Base-by-base conservation (phyloP, 2,329 filamentous ascomycete genomes). In the Zymoseptoria ardabiliae region DNA sequence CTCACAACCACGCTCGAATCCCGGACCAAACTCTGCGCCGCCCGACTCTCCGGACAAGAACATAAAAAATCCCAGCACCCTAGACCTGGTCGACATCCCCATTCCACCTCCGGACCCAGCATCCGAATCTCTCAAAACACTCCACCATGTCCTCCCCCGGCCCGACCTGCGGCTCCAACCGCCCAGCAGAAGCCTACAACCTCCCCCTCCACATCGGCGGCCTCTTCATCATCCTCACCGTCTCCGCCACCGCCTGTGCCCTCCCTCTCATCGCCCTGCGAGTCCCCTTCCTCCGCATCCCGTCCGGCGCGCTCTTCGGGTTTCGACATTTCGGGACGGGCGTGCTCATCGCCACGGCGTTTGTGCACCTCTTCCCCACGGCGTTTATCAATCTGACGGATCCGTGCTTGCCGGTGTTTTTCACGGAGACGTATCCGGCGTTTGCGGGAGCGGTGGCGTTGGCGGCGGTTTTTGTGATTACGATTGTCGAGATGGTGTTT, bases 401-500 rank as follows among this genome's bases (percentile, higher is more conserved):
- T 64, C 80, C 81, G 69, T 85, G 83, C 72, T 82, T 95, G 0
- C 89, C 90, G 10, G 78, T 81, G 59, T 87, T 91, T 70, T 94
- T 91, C 81, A 92, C 83, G 71, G 71, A 86, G 64, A 82, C 83
- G 20, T 95, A 93, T 72, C 82, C 80, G 54, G 89, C 90, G 4
- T 85, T 94, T 69, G 85, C 90, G 0, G 90, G 91, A 2, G 79
- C 92, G 35, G 83, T 95, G 49, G 88, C 90, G 55, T 91, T 95
- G 86, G 74, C 66, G 3, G 68, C 74, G 0, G 74, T 77, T 20
- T 75, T 77, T 57, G 50, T 66, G 13, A 66, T 67, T 17, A 59
- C 61, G 2, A 62, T 65, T 11, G 65, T 62, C 1, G 65, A 67
- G 54, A 95, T 96, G 92, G 57, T 66, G 7, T 67, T 67, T 58